phyloP scores from a whole-genome alignment of 495 filamentous ascomycete species.

The Lepidopterella palustris region DNA sequence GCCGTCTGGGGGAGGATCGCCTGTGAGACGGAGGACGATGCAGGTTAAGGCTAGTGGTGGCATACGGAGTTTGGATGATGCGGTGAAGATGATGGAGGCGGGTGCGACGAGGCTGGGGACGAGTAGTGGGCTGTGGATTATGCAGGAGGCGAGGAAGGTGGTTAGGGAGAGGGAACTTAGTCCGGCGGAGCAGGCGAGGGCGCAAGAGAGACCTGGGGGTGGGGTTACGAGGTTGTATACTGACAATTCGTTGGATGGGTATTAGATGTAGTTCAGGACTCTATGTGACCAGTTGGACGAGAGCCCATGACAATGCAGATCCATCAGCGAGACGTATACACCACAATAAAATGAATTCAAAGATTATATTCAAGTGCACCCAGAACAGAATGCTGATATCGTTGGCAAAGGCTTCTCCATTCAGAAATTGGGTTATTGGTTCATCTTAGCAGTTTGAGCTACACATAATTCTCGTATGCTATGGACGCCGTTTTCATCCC shows the following conservation, averaged over 20 bases:
- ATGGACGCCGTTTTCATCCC: too few species aligned
- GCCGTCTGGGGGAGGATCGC: conserved; percentile 4
- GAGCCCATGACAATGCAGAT: too few species aligned
- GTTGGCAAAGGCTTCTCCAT: too few species aligned
- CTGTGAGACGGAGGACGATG: conserved; percentile 25
- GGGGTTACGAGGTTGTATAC: conserved; percentile 35
- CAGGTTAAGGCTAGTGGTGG: conserved; percentile 64
- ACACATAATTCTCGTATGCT: too few species aligned
- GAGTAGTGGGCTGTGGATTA: conserved; percentile 52
- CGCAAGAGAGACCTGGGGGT: conserved; percentile 14
- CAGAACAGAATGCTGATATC: too few species aligned
- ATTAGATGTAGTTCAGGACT: conserved; percentile 23
- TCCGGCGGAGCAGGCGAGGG: conserved; percentile 6
- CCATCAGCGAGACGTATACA: too few species aligned
- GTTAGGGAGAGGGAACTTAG: conserved; percentile 13
- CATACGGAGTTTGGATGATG: conserved; percentile 48
- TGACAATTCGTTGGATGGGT: conserved; percentile 24
- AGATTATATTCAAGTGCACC: too few species aligned
- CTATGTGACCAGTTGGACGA: too few species aligned
- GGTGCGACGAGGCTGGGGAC: conserved; percentile 61
- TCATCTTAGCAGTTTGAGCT: too few species aligned
- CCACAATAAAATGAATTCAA: too few species aligned
- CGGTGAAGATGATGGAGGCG: conserved; percentile 53
- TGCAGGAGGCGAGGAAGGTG: conserved; percentile 41
- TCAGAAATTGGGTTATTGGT: too few species aligned